Evolutionary conservation across 306 rosid genomes (phyloP).

Genomic region (Quercus dentata): DNA sequence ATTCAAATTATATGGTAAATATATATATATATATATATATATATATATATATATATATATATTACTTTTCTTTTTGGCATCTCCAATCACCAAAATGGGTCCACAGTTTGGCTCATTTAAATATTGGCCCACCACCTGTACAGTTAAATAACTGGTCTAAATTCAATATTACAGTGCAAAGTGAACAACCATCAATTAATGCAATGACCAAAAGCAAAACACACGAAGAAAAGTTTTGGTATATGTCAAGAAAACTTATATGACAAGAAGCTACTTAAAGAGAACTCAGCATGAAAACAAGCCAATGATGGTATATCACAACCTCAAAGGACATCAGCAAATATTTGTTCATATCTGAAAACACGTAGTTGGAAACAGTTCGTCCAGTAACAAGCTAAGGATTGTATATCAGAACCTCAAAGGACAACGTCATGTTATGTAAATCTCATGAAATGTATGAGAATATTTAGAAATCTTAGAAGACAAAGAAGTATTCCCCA

Average conservation of each 20-base stretch:
- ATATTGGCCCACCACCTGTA: background rate
- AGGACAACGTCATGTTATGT: background rate
- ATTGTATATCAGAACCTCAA: slow-evolving; percentile 4
- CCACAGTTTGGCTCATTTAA: background rate
- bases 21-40: too few relatives aligned
- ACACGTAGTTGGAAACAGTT: background rate
- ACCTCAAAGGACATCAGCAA: too few relatives aligned
- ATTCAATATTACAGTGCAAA: background rate
- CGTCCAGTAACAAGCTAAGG: slow-evolving; percentile 3
- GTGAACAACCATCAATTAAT: background rate
- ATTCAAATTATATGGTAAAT: background rate
- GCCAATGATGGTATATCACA: too few relatives aligned
- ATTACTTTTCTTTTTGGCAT: background rate
- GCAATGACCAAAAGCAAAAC: background rate
- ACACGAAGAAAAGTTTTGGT: too few relatives aligned
- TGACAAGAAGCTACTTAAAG: too few relatives aligned
- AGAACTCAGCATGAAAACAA: too few relatives aligned
- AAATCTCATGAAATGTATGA: background rate
- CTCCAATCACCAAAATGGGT: background rate
- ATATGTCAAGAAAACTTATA: too few relatives aligned
- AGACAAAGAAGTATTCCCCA: background rate
- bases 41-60: too few relatives aligned
- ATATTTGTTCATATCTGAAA: too few relatives aligned
- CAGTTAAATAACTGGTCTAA: background rate
- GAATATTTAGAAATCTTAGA: background rate